Conservation (phyloP, 176 grass and related monocot species). For the Eleusine indica region DNA sequence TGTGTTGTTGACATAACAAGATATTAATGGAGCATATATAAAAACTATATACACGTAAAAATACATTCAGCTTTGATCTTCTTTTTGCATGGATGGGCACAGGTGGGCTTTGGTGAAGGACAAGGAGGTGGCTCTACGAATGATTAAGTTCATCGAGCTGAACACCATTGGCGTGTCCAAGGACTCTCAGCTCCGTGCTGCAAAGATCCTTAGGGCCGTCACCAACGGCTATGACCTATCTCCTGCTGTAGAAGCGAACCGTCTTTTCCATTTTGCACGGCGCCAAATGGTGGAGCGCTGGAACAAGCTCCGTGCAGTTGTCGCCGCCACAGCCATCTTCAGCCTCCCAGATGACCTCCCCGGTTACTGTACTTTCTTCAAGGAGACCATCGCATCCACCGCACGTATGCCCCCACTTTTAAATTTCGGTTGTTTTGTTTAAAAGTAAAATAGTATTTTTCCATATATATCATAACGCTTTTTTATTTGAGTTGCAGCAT, state of each 20-base stretch:
- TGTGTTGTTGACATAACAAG: no score
- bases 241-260: not conserved
- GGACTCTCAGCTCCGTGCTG: constrained; percentile 81
- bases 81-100: not conserved
- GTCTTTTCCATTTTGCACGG: constrained; percentile 55
- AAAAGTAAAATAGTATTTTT: not conserved
- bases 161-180: constrained; percentile 86
- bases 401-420: constrained; percentile 21
- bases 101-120: constrained; percentile 90
- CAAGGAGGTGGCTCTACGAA: constrained; percentile 49
- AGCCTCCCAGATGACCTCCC: constrained; percentile 36
- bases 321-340: constrained; percentile 47
- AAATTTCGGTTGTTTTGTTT: not conserved
- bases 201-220: constrained; percentile 57
- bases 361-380: constrained; percentile 45
- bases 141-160: constrained; percentile 70
- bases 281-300: constrained; percentile 44
- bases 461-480: not conserved
- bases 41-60: not conserved
- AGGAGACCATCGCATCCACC: constrained; percentile 6
- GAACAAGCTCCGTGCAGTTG: constrained; percentile 39
- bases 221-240: constrained; percentile 52
- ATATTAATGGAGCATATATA: no score
- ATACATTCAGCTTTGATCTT: not conserved
- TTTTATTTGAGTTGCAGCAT: constrained; percentile 37